Conservation (phyloP, 1,284 basidiomycete genomes). For the Spongispora temasekensis region DNA sequence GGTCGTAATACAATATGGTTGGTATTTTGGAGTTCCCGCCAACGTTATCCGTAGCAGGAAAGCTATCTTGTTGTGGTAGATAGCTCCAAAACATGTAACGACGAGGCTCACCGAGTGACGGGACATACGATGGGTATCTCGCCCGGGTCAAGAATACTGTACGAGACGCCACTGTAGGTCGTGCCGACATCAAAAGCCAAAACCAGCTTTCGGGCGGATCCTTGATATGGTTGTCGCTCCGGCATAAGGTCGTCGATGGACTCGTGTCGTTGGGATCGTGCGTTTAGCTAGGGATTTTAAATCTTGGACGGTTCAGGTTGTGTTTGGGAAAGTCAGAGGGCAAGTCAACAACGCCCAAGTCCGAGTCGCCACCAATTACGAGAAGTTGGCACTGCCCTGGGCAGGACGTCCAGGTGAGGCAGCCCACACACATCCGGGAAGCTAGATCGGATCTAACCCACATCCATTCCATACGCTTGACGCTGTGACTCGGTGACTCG, state of each 20-base stretch:
- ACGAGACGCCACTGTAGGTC: slow-evolving; percentile 52
- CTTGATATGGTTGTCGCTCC: slow-evolving; percentile 36
- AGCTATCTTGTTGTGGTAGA: slow-evolving; percentile 34
- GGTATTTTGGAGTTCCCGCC: slow-evolving; percentile 59
- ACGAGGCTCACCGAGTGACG: slow-evolving; percentile 42
- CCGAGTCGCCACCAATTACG: no score
- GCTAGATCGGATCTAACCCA: slow-evolving; percentile 14
- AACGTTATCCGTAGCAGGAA: slow-evolving; percentile 53
- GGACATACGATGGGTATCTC: slow-evolving; percentile 43
- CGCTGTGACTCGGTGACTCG: not conserved
- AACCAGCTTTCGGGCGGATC: slow-evolving; percentile 42
- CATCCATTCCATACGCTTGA: slow-evolving; percentile 5
- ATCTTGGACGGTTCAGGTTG: not conserved
- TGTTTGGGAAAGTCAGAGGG: not conserved
- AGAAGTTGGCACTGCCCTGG: no score
- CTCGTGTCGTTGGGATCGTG: slow-evolving; percentile 27
- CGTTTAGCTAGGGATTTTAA: not conserved
- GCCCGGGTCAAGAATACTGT: slow-evolving; percentile 47
- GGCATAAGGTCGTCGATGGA: slow-evolving; percentile 25
- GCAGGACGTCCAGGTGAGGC: slow-evolving; percentile 24
- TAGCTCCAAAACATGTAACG: slow-evolving; percentile 27
- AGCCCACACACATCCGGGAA: slow-evolving; percentile 2
- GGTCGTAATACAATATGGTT: slow-evolving; percentile 55
- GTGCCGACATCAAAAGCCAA: slow-evolving; percentile 55
- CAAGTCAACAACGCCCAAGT: no score